phyloP scores from a whole-genome alignment of 805 yeast genomes.

The Candida yuanshanica region DNA sequence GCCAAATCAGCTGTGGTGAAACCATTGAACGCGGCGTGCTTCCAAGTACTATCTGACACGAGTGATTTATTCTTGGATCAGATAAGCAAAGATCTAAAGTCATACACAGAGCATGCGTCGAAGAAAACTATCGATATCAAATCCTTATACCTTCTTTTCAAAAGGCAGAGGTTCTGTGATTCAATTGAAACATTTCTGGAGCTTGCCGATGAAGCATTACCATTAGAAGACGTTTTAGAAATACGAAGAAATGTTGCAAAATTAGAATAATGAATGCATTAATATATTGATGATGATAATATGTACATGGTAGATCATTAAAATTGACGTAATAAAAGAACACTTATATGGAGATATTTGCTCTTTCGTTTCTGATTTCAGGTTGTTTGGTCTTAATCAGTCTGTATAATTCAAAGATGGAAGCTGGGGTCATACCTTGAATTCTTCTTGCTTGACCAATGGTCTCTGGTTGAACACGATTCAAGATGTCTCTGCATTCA shows the following conservation, averaged over 20 bases:
- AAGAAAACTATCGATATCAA: slow-evolving; percentile 22
- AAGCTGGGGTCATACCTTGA: slow-evolving; percentile 94
- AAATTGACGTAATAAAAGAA: background rate
- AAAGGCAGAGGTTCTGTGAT: slow-evolving; percentile 24
- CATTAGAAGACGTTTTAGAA: slow-evolving; percentile 25
- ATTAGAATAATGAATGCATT: slow-evolving; percentile 2
- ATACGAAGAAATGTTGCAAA: slow-evolving; percentile 20
- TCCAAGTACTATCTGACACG: slow-evolving; percentile 18
- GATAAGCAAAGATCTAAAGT: slow-evolving; percentile 22
- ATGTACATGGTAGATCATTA: background rate
- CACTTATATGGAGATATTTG: too few relatives aligned
- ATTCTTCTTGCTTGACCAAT: slow-evolving; percentile 93
- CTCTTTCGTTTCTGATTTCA: slow-evolving; percentile 18
- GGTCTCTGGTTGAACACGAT: slow-evolving; percentile 76
- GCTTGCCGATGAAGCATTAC: slow-evolving; percentile 24
- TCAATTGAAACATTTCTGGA: slow-evolving; percentile 16
- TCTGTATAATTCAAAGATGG: slow-evolving; percentile 71
- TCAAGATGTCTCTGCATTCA: slow-evolving; percentile 66
- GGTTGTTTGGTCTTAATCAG: slow-evolving; percentile 31
- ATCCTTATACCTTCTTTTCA: slow-evolving; percentile 24
- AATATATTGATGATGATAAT: background rate
- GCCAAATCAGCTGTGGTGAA: slow-evolving; percentile 9
- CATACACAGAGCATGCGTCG: slow-evolving; percentile 28
- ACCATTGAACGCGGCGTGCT: slow-evolving; percentile 17
- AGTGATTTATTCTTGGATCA: slow-evolving; percentile 26